Evolutionary conservation across 768 basidiomycete genomes (phyloP), one percentile per base, ranked within the genome.

Genomic region (Trametes villosa): DNA sequence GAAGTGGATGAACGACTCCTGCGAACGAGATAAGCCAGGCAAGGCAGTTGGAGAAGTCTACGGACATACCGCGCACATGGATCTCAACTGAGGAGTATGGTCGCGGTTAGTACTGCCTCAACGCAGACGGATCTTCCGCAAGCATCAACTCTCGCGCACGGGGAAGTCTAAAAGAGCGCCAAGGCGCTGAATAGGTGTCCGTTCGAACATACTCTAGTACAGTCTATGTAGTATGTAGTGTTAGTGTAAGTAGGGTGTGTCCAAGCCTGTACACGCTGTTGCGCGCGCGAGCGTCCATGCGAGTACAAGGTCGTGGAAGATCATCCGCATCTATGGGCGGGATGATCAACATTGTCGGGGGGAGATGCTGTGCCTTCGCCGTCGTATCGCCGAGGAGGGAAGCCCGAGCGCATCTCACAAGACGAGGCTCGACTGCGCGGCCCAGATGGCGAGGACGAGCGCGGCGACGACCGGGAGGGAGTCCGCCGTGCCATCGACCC

Each of bases 351-450:
- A n/a, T n/a, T n/a, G n/a, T n/a, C n/a, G n/a, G n/a, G n/a, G n/a
- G n/a, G n/a, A n/a, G n/a, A n/a, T n/a, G n/a, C n/a, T n/a, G n/a
- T n/a, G n/a, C n/a, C n/a, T n/a, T n/a, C n/a, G n/a, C n/a, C n/a
- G n/a, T n/a, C n/a, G n/a, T 7, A 34, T 13, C 33, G 33, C 13
- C 36, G 36, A 38, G 13, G 36, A 38, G 18, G 13, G 36, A 17
- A n/a, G n/a, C n/a, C n/a, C 36, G 36, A 18, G 36, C 15, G 36
- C 13, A 18, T 11, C 36, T 57, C 40, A 57, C 9, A 50, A 1
- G 13, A 57, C 36, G 18, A 57, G 56, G 56, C 56, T 57, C 20
- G 47, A 57, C 47, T 57, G 56, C n/a, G 56, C 47, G 18, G 56
- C 56, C 56, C 56, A 57, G 7, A 17, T 29, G 7, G 56, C 56